Conservation (phyloP, 73 alveolate genomes). For the Symbiodinium pilosum region DNA sequence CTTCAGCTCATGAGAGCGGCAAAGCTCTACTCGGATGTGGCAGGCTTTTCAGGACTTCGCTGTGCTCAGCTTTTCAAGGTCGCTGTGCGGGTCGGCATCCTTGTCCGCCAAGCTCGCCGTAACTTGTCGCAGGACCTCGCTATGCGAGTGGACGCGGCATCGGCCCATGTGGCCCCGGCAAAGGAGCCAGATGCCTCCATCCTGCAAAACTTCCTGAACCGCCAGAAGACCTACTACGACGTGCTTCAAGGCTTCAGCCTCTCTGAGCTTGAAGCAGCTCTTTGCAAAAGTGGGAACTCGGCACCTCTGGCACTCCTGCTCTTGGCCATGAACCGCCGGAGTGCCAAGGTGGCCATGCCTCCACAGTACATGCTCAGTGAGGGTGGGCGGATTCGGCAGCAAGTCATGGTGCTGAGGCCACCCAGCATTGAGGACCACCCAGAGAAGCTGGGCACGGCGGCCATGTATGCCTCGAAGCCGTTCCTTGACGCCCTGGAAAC, state of each 20-base stretch:
- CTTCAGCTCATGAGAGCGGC: constrained; percentile 10
- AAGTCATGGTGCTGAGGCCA: constrained; percentile 22
- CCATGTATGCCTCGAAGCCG: constrained; percentile 40
- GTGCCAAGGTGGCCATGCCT: constrained; percentile 3
- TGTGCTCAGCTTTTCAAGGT: constrained; percentile 7
- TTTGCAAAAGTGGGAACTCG: neutral
- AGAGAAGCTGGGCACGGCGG: neutral
- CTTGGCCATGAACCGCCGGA: constrained; percentile 3
- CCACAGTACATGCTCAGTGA: constrained; percentile 28
- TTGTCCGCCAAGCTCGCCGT: neutral
- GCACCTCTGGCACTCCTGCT: constrained; percentile 19
- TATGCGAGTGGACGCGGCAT: neutral
- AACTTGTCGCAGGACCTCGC: neutral
- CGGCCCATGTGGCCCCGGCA: neutral
- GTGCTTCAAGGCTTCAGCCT: neutral
- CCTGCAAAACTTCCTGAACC: neutral
- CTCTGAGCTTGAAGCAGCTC: neutral
- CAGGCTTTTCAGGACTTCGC: neutral
- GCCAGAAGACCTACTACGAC: constrained; percentile 29
- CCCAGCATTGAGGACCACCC: neutral
- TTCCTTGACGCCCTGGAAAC: constrained; percentile 19
- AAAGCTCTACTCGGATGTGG: neutral
- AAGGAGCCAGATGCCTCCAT: neutral
- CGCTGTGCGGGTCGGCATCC: neutral
- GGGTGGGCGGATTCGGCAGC: constrained; percentile 21